Percentiles rank a stretch among this genome's conserved stretches.
These are phyloP conservation scores for Warburgia ugandensis DNA, from an alignment of 164 flowering plant species.

Conservation along the genomic window DNA sequence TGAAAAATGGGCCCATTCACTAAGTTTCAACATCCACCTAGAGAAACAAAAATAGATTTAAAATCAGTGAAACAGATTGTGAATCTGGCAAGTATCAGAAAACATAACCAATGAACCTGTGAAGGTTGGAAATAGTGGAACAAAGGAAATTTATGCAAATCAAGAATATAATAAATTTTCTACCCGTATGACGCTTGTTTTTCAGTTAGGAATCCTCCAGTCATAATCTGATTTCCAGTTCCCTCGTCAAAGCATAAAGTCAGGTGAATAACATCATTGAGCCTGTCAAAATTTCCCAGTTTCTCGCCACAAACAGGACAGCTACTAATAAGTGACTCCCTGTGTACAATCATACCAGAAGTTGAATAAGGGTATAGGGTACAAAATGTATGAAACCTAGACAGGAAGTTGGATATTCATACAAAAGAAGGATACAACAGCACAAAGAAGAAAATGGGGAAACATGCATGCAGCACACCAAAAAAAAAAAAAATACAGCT, in stretches of 20 bases:
- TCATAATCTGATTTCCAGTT: constrained; percentile 87
- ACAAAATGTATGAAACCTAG: no score
- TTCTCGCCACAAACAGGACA: constrained; percentile 66
- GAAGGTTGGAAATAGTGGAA: no score
- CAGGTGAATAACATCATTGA: constrained; percentile 71
- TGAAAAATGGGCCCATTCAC: constrained; percentile 92
- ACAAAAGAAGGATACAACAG: no score
- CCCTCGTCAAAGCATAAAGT: constrained; percentile 95
- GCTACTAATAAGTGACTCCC: constrained; percentile 44
- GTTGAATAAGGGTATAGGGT: neutral
- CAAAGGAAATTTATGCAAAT: neutral
- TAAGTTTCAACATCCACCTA: constrained; percentile 93
- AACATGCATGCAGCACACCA: no score
- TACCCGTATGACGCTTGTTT: constrained; percentile 94
- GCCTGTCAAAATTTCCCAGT: constrained; percentile 49
- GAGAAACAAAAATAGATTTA: neutral
- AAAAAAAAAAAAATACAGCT: no score
- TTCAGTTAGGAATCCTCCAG: constrained; percentile 89
- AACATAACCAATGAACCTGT: no score
- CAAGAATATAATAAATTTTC: constrained; percentile 12
- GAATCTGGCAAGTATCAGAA: neutral
- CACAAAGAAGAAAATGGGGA: no score
- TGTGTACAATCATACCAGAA: constrained; percentile 13
- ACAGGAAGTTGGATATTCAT: no score
- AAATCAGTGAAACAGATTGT: constrained; percentile 1